A percentile compares a stretch with the other conserved stretches of the same genome.
Conservation (phyloP, 352 stramenopile species). For the Pythium phragmitis region DNA sequence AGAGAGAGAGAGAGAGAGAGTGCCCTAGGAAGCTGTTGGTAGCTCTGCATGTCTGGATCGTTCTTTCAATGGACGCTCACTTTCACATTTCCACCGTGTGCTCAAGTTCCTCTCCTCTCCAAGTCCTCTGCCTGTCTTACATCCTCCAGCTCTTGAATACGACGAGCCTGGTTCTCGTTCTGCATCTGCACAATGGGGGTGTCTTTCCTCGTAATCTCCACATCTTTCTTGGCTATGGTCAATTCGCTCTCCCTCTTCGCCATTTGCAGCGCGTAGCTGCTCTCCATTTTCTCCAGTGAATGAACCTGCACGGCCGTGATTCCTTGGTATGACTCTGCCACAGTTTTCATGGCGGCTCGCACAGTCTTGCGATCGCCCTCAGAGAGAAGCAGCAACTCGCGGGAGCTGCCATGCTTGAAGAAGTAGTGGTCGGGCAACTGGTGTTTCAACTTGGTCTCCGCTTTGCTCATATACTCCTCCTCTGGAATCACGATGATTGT, state of each 20-base stretch:
- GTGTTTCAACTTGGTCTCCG: conserved; percentile 4
- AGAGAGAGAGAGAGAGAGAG: too few species aligned
- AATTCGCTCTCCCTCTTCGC: background rate
- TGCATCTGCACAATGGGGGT: conserved; percentile 6
- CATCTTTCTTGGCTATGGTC: conserved; percentile 2
- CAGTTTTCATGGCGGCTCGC: background rate
- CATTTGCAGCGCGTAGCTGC: background rate
- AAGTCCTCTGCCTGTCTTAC: too few species aligned
- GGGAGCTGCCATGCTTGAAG: background rate
- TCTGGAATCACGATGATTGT: conserved; percentile 2
- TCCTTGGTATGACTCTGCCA: conserved; percentile 5
- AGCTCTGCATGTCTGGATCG: too few species aligned
- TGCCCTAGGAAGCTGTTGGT: too few species aligned
- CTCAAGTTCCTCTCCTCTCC: too few species aligned
- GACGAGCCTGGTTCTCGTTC: conserved; percentile 6
- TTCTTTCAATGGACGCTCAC: too few species aligned
- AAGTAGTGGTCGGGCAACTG: background rate
- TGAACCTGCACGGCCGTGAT: background rate
- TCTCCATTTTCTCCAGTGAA: conserved; percentile 3
- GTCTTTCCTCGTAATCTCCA: background rate
- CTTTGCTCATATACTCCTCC: background rate
- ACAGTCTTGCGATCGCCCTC: background rate
- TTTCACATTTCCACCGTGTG: too few species aligned
- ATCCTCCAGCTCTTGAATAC: conserved; percentile 13
- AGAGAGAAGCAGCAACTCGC: conserved; percentile 3